phyloP scores from a whole-genome alignment of 352 stramenopile genomes.

The Phytophthora litchii region DNA sequence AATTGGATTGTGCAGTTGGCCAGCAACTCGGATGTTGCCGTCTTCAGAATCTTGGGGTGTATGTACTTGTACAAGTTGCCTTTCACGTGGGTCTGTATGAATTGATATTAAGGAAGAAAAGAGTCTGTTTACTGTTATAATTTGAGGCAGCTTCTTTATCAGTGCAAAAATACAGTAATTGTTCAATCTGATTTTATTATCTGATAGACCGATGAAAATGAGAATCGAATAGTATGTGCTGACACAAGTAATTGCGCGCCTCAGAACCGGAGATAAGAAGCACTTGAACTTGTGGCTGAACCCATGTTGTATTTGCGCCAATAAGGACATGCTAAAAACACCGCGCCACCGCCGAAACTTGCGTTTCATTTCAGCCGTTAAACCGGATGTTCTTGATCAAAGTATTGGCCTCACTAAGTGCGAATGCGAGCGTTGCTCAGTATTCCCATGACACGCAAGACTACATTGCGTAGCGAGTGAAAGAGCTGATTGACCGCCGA shows the following conservation, averaged over 20 bases:
- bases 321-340: slow-evolving; percentile 9
- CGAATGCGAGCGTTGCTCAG: slow-evolving; percentile 13
- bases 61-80: slow-evolving; percentile 5
- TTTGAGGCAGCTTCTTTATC: no score
- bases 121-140: not conserved
- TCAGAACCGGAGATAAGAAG: slow-evolving; percentile 3
- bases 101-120: not conserved
- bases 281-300: slow-evolving; percentile 20
- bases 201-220: no score
- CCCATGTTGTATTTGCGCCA: not conserved
- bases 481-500: slow-evolving; percentile 23
- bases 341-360: slow-evolving; percentile 17
- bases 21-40: not conserved
- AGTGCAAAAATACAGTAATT: no score
- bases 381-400: not conserved
- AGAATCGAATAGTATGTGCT: not conserved
- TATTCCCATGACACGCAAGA: slow-evolving; percentile 36
- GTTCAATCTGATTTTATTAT: no score
- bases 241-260: not conserved
- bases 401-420: slow-evolving; percentile 24
- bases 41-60: slow-evolving; percentile 25
- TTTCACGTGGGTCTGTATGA: not conserved
- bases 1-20: slow-evolving; percentile 24
- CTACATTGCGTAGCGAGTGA: slow-evolving; percentile 20
- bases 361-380: slow-evolving; percentile 28